These are phyloP conservation scores for Phytopythium litorale DNA, from an alignment of 352 stramenopile genomes.

Conservation along the genomic window DNA sequence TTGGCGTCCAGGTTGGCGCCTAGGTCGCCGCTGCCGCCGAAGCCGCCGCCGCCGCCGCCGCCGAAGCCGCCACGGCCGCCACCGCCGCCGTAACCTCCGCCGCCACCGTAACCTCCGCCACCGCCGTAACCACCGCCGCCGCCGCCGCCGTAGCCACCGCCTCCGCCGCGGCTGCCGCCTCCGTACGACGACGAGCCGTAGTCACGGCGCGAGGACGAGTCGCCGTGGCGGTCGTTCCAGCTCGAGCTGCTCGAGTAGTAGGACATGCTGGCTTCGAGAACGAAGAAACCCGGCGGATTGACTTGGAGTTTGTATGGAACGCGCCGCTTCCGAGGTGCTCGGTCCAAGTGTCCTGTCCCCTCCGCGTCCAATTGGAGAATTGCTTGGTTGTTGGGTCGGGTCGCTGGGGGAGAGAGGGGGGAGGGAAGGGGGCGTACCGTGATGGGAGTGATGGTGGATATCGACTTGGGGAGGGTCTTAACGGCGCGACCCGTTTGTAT, in stretches of 20 bases:
- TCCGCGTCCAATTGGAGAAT: neutral
- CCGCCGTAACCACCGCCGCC: slow-evolving; percentile 26
- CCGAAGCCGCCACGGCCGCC: slow-evolving; percentile 26
- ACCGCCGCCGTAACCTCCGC: slow-evolving; percentile 13
- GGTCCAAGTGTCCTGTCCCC: neutral
- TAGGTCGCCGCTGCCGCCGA: slow-evolving; percentile 61
- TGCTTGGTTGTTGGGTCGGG: neutral
- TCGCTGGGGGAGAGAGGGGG: neutral
- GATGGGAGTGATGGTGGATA: neutral
- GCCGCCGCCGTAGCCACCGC: slow-evolving; percentile 28
- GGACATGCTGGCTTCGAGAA: slow-evolving; percentile 10
- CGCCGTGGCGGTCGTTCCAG: slow-evolving; percentile 61
- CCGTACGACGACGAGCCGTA: slow-evolving; percentile 36
- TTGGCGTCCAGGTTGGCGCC: slow-evolving; percentile 86
- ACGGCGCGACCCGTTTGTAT: neutral
- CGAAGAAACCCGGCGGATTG: neutral
- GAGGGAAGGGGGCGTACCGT: neutral
- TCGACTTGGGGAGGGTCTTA: slow-evolving; percentile 2
- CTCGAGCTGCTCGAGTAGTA: slow-evolving; percentile 43
- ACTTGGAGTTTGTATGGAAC: neutral
- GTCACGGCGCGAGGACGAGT: slow-evolving; percentile 74
- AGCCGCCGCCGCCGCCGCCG: slow-evolving; percentile 25
- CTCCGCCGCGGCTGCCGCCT: slow-evolving; percentile 20
- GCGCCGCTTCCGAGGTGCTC: slow-evolving; percentile 13
- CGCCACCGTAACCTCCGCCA: slow-evolving; percentile 23